Base-by-base conservation (phyloP, 495 filamentous ascomycete species). In the Aspergillus avenaceus region DNA sequence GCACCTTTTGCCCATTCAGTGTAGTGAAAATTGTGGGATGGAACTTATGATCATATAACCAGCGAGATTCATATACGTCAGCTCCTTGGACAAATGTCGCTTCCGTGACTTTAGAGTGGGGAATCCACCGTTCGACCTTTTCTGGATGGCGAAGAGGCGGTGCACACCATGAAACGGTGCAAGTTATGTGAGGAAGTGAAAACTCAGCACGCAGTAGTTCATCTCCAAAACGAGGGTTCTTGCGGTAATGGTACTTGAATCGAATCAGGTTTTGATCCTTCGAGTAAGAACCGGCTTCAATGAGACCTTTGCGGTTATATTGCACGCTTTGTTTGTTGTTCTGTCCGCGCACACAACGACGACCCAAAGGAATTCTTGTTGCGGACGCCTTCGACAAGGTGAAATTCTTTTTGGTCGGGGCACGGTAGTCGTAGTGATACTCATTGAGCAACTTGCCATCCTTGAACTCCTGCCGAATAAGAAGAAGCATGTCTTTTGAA, bases 41-140 rank as follows among this genome's bases (percentile, higher is more conserved):
- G 58, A 79, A 83, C 59, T 82, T 81, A 61, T 84, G 81, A 49
- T 83, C 78, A 45, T 84, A 84, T 6, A 73, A 52, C 80, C 80
- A 84, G 21, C 66, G 72, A 46, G 73, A 69, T 45, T 80, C 71
- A 43, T 78, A 83, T 14, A 80, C 75, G 56, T 81, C 71, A 8
- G 70, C 55, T 14, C 70, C 76, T 49, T 80, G 70, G 8, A 78
- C 70, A 47, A 82, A 82, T 4, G 74, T 83, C 5, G 79, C 80
- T 56, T 82, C 77, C 6, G 74, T 80, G 3, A 83, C 77, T 45
- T 79, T 79, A 5, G 79, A 72, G 56, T 78, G 77, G 23, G 80
- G 80, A 45, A 83, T 81, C 79, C 80, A 84, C 36, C 69, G 67
- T 18, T 83, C 75, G 16, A 74, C 62, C 61, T 76, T 79, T 44